Evolutionary conservation across 2,329 filamentous ascomycete species (phyloP).

Genomic region (Biscogniauxia sp.): DNA sequence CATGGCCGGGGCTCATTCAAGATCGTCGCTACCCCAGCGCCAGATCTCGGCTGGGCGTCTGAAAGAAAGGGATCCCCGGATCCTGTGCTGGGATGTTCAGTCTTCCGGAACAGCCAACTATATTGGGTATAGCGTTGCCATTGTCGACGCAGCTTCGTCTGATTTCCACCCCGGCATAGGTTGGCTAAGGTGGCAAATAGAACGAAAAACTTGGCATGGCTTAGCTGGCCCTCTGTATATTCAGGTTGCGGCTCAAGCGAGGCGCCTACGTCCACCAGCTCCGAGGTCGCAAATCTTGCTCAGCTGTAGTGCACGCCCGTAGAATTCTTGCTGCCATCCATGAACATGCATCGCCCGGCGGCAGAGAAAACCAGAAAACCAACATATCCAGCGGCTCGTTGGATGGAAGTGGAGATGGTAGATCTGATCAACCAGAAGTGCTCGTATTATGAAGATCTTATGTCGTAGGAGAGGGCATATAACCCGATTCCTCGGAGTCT

Average conservation of each 20-base stretch:
- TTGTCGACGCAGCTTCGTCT: neutral
- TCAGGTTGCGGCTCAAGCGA: neutral
- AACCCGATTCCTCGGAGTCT: neutral
- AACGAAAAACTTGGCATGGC: no score
- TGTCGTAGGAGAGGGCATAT: neutral
- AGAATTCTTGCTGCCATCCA: neutral
- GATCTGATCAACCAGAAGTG: no score
- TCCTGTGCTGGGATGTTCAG: neutral
- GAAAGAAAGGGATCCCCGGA: neutral
- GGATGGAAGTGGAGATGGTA: no score
- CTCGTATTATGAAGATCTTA: neutral
- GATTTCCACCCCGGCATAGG: neutral
- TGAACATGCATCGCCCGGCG: neutral
- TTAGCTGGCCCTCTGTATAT: no score
- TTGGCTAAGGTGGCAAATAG: neutral
- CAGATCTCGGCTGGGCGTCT: neutral
- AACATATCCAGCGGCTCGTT: no score
- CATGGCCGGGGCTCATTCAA: neutral
- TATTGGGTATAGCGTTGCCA: neutral
- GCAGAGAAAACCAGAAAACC: no score
- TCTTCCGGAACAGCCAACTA: neutral
- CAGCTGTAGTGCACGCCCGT: neutral
- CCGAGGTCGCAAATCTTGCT: neutral
- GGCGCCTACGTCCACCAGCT: no score
- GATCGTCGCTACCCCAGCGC: neutral